These are phyloP conservation scores for Striga hermonthica DNA, from an alignment of 305 asterid species.

Conservation along the genomic window DNA sequence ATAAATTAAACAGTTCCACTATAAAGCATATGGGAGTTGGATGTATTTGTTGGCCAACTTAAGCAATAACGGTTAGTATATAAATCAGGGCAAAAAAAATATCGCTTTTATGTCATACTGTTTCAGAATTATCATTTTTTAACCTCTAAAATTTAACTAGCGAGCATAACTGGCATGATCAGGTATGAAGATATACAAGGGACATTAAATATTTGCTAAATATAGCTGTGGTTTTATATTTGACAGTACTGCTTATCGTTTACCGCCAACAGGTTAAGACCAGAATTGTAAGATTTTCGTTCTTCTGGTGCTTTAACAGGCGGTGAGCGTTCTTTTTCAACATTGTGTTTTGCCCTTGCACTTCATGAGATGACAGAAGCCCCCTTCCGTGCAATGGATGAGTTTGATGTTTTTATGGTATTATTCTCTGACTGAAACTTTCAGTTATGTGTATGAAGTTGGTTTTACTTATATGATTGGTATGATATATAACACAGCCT, in stretches of 20 bases:
- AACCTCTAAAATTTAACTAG: neutral
- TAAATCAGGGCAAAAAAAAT: no score
- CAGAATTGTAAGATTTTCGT: neutral
- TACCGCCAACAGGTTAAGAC: neutral
- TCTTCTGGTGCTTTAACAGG: conserved; percentile 47
- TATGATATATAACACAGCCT: conserved; percentile 12
- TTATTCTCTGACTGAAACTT: conserved; percentile 25
- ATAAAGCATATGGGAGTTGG: no score
- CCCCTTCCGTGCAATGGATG: conserved; percentile 99
- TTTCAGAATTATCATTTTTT: neutral
- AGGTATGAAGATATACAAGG: neutral
- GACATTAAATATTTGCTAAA: conserved; percentile 4
- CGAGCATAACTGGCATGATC: neutral
- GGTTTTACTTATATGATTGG: neutral
- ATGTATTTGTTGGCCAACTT: no score
- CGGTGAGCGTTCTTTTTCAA: conserved; percentile 95
- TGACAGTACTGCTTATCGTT: neutral
- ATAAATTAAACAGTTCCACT: no score
- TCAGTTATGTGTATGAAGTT: conserved; percentile 6
- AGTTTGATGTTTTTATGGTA: conserved; percentile 96
- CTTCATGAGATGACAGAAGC: conserved; percentile 99
- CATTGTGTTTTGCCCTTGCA: conserved; percentile 91
- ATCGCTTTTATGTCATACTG: no score
- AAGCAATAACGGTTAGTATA: no score
- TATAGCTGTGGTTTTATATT: neutral